Base-by-base conservation (phyloP, 2,329 filamentous ascomycete species). In the Sarocladiaceae sp. region DNA sequence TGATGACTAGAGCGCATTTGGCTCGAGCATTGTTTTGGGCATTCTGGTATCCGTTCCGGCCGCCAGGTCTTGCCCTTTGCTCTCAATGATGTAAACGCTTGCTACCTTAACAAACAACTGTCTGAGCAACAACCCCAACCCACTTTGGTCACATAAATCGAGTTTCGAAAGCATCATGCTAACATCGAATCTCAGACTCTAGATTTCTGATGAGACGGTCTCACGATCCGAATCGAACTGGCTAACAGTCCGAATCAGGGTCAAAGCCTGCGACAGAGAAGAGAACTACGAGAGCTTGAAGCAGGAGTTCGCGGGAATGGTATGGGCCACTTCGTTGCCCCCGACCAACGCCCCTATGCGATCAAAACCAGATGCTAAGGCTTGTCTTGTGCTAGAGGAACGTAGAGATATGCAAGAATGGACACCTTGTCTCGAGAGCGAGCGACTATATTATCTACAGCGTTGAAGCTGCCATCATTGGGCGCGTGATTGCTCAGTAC, bases 1-100 rank as follows among this genome's bases (percentile, higher is more conserved):
- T 94, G 91, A 97, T 97, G 91, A 97, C 91, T 88, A 91, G 91
- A 97, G 91, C 90, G 91, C 91, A 97, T 97, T 97, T 97, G 91
- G 91, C 91, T 97, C 88, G 91, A 97, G 91, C 77, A 95, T 89
- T 80, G 81, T 73, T 68, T 71, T 74, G 70, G 68, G 70, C 62
- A 66, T 67, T 67, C 72, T 72, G 73, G 73, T 68, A 70, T 68
- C 73, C 83, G 85, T 82, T 95, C 84, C 78, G 91, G 88, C 84
- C 74, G 67, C 70, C 69, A 69, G 68, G 70, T 57, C 60, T 61
- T 54, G 63, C 70, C 66, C 64, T 72, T 70, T 71, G 73, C 77
- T 79, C 83, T 95, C 91, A 78, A 80, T 96, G 91, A 96, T 96
- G 91, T 94, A 85, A 95, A 81, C 74, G 82, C 86, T 93, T 88